Evolutionary conservation across 345 rosid genomes (phyloP).

Genomic region (Lumnitzera racemosa): DNA sequence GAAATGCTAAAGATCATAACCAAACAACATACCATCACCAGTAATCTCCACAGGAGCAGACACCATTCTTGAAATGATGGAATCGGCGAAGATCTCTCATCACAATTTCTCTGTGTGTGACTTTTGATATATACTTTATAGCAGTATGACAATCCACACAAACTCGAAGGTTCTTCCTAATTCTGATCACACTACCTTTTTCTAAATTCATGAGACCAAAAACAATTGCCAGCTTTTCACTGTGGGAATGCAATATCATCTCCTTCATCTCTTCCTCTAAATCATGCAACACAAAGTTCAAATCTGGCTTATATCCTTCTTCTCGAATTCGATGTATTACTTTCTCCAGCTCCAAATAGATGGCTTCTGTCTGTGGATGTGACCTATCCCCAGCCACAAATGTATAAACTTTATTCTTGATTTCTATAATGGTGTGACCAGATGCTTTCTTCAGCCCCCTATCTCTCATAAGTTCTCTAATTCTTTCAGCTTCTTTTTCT

Average conservation of each 20-base stretch:
- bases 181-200: constrained; percentile 19
- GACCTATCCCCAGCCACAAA: constrained; percentile 34
- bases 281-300: constrained; percentile 32
- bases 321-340: constrained; percentile 23
- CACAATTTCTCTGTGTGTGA: constrained; percentile 29
- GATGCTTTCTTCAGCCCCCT: constrained; percentile 22
- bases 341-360: constrained; percentile 21
- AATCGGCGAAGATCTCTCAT: constrained; percentile 36
- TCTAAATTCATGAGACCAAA: constrained; percentile 25
- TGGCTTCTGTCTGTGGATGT: constrained; percentile 24
- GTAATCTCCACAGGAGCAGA: constrained; percentile 37
- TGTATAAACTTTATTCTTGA: constrained; percentile 28
- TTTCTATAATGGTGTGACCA: constrained; percentile 23
- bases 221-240: constrained; percentile 36
- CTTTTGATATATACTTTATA: constrained; percentile 26
- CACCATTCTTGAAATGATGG: constrained; percentile 31
- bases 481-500: constrained; percentile 17
- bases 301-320: constrained; percentile 24
- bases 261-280: constrained; percentile 41
- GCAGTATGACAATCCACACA: constrained; percentile 30
- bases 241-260: constrained; percentile 28
- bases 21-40: constrained; percentile 16
- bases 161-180: constrained; percentile 37
- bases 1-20: neutral
- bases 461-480: constrained; percentile 26